Evolutionary conservation across 345 rosid species (phyloP), one percentile per base, ranked within the genome.

Genomic region (Hibiscus syriacus): DNA sequence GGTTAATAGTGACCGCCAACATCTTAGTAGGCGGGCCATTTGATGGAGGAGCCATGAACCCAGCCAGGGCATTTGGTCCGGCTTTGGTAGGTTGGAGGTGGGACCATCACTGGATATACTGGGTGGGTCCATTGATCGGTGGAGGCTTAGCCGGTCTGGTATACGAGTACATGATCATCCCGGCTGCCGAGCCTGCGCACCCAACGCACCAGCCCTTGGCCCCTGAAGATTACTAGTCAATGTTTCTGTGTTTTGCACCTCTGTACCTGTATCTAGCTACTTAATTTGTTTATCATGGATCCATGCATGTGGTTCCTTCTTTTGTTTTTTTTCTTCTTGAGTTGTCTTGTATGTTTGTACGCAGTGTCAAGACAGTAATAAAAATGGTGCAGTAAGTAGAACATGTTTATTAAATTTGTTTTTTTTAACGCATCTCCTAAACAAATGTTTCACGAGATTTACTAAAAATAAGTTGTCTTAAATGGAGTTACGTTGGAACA

Each of bases 11-110:
- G n/a, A 19, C 56, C 2, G 72, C 72, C 0, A 69, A 69, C 66
- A 69, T 69, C 56, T 36, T 69, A 30, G 72, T 69, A 1, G 72
- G 72, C 3, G 72, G 72, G 2, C 66, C 72, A 36, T 69, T 69
- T 19, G 65, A 57, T 27, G 72, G 72, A 6, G 72, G 22, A 1
- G 72, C 72, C 20, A 69, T 69, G 72, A 69, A 69, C 4, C 72
- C 72, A 1, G 72, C 72, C 5, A 58, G 57, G 36, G 72, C 72
- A 20, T 69, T 69, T 19, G 72, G 64, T 22, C 72, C 72, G 1
- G 64, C 72, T 6, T 32, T 68, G 29, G 72, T 68, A 48, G 72
- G 72, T 3, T 69, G 72, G 72, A 57, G 72, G 46, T 69, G 72
- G 72, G 9, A 46, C 72, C 46, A 69, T 52, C 72, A 69, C 8